A percentile compares a stretch with the other conserved stretches of the same genome.
These are phyloP conservation scores for Kwoniella dendrophila DNA, from an alignment of 768 basidiomycete species.

Conservation along the genomic window DNA sequence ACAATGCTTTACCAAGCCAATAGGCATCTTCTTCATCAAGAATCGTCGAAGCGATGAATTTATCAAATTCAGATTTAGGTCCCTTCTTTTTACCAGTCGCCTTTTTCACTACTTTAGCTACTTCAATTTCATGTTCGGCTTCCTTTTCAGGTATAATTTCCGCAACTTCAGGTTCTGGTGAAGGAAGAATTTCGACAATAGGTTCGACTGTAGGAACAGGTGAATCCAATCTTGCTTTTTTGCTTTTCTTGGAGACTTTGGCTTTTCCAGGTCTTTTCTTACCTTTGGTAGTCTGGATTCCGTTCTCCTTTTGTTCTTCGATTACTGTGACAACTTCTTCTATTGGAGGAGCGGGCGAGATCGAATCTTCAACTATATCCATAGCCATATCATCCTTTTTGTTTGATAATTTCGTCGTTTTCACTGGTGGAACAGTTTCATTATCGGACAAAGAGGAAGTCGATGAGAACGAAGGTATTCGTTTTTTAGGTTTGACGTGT, in stretches of 20 bases:
- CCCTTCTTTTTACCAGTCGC: slow-evolving; percentile 30
- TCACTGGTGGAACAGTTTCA: slow-evolving; percentile 4
- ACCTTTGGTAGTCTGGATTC: slow-evolving; percentile 4
- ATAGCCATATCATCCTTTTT: slow-evolving; percentile 22
- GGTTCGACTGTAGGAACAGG: slow-evolving; percentile 15
- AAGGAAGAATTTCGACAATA: slow-evolving; percentile 22
- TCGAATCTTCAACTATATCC: slow-evolving; percentile 15
- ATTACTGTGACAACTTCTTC: neutral
- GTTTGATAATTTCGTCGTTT: neutral
- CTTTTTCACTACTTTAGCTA: slow-evolving; percentile 2
- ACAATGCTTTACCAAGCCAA: slow-evolving; percentile 59
- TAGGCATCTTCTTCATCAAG: slow-evolving; percentile 89
- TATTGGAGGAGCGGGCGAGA: neutral
- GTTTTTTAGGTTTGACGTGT: slow-evolving; percentile 1
- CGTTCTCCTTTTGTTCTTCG: slow-evolving; percentile 11
- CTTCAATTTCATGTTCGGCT: neutral
- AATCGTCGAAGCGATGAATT: slow-evolving; percentile 62
- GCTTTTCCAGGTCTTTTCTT: slow-evolving; percentile 38
- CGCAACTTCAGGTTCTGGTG: slow-evolving; percentile 26
- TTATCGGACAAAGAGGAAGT: slow-evolving; percentile 32
- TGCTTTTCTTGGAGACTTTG: slow-evolving; percentile 31
- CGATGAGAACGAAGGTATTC: slow-evolving; percentile 23
- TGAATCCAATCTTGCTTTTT: slow-evolving; percentile 40
- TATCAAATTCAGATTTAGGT: slow-evolving; percentile 34
- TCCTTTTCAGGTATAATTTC: slow-evolving; percentile 32